Evolutionary conservation across 441 rosid genomes (phyloP).

Genomic region (Oxalis stricta): DNA sequence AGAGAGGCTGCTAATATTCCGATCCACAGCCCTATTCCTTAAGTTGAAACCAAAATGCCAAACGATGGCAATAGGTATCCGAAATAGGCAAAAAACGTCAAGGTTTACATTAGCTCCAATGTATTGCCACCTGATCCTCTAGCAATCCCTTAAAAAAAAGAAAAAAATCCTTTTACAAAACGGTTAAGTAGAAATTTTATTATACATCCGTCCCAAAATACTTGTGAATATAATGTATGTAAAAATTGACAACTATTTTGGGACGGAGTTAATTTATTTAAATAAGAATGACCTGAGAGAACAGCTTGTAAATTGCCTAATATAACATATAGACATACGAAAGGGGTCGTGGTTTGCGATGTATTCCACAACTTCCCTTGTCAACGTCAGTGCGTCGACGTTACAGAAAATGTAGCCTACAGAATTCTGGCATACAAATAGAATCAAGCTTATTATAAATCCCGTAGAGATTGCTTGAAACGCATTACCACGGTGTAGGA

Average conservation of each 20-base stretch:
- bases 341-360: constrained; percentile 40
- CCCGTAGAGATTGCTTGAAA: constrained; percentile 23
- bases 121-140: constrained; percentile 48
- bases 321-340: constrained; percentile 35
- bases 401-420: constrained; percentile 45
- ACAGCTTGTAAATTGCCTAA: constrained; percentile 37
- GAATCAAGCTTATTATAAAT: constrained; percentile 15
- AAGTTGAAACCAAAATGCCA: constrained; percentile 26
- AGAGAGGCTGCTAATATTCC: constrained; percentile 39
- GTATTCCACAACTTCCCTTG: constrained; percentile 45
- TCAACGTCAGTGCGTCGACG: no score
- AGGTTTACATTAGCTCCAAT: constrained; percentile 41
- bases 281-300: constrained; percentile 18
- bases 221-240: not conserved
- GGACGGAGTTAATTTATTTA: not conserved
- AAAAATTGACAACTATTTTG: not conserved
- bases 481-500: constrained; percentile 23
- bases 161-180: not conserved
- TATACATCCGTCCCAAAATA: no score
- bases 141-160: constrained; percentile 43
- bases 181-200: no score
- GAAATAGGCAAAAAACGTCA: constrained; percentile 32
- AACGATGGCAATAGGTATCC: constrained; percentile 31
- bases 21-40: constrained; percentile 43
- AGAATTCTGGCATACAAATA: constrained; percentile 22